Evolutionary conservation across 164 flowering plant species (phyloP).

Genomic region (Annona squamosa): DNA sequence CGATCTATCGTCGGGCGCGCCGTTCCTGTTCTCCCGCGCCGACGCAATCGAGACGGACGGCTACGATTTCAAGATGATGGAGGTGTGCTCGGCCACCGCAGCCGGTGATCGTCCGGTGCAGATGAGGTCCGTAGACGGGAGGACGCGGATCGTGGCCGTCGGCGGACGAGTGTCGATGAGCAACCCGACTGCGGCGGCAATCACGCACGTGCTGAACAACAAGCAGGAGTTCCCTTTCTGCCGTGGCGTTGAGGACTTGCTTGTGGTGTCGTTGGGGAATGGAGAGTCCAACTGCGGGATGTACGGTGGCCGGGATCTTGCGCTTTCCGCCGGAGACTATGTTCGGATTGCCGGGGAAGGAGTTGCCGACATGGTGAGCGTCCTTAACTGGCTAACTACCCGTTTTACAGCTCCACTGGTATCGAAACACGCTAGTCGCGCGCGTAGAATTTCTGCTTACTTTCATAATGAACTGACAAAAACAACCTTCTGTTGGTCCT

Average conservation of each 20-base stretch:
- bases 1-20: conserved; percentile 44
- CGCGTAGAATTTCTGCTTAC: not conserved
- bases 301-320: conserved; percentile 6
- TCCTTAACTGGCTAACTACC: not conserved
- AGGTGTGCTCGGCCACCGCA: conserved; percentile 50
- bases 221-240: conserved; percentile 64
- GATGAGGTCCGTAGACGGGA: conserved; percentile 40
- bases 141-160: conserved; percentile 43
- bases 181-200: conserved; percentile 64
- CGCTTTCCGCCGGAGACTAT: conserved; percentile 19
- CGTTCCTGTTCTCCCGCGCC: conserved; percentile 63
- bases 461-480: not conserved
- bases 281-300: conserved; percentile 33
- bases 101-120: conserved; percentile 26
- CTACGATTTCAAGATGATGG: conserved; percentile 50
- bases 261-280: conserved; percentile 53
- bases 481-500: not conserved
- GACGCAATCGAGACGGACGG: conserved; percentile 61
- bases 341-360: conserved; percentile 54
- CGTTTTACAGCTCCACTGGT: not conserved
- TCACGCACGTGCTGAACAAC: conserved; percentile 67
- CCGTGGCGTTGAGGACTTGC: conserved; percentile 42
- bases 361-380: conserved; percentile 46
- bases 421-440: not conserved
- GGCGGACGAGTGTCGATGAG: conserved; percentile 52